Conservation (phyloP, 2,329 filamentous ascomycete species). For the Aspergillus costaricaensis region DNA sequence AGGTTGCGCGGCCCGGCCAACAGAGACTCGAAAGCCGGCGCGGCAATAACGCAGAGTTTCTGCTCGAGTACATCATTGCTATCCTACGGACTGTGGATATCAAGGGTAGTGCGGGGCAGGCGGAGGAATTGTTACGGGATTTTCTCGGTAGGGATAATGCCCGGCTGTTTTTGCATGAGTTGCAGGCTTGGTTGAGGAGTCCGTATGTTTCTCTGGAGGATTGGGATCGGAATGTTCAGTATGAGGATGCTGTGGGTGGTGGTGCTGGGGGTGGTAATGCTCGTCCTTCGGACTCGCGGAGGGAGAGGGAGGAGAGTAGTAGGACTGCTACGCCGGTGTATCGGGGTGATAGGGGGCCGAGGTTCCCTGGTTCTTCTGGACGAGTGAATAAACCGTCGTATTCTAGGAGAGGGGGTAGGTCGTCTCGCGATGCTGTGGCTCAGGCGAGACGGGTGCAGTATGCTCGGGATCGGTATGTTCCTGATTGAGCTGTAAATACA, state of each 20-base stretch:
- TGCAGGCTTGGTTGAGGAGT: slow-evolving; percentile 79
- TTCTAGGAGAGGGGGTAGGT: slow-evolving; percentile 15
- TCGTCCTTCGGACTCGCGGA: too few species aligned
- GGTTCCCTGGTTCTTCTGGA: slow-evolving; percentile 15
- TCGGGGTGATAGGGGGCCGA: slow-evolving; percentile 10
- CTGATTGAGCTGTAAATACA: slow-evolving; percentile 27
- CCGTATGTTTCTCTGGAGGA: slow-evolving; percentile 70
- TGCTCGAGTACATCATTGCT: slow-evolving; percentile 82
- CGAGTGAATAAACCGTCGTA: slow-evolving; percentile 30
- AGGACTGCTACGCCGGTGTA: slow-evolving; percentile 29
- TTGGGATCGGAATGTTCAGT: slow-evolving; percentile 82
- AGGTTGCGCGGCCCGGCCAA: slow-evolving; percentile 29
- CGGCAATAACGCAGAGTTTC: slow-evolving; percentile 74
- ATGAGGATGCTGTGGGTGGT: slow-evolving; percentile 43
- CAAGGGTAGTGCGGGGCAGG: slow-evolving; percentile 74
- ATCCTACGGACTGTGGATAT: slow-evolving; percentile 82
- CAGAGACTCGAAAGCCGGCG: slow-evolving; percentile 46
- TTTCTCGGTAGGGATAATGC: slow-evolving; percentile 76
- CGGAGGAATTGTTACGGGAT: slow-evolving; percentile 75
- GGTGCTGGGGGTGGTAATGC: too few species aligned
- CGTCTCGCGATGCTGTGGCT: slow-evolving; percentile 19
- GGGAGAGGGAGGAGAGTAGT: slow-evolving; percentile 12
- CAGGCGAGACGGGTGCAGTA: slow-evolving; percentile 31
- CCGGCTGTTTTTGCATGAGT: slow-evolving; percentile 78
- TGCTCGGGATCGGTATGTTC: slow-evolving; percentile 36